These are phyloP conservation scores for Daedaleopsis sinensis DNA, from an alignment of 768 basidiomycete species.

Conservation along the genomic window DNA sequence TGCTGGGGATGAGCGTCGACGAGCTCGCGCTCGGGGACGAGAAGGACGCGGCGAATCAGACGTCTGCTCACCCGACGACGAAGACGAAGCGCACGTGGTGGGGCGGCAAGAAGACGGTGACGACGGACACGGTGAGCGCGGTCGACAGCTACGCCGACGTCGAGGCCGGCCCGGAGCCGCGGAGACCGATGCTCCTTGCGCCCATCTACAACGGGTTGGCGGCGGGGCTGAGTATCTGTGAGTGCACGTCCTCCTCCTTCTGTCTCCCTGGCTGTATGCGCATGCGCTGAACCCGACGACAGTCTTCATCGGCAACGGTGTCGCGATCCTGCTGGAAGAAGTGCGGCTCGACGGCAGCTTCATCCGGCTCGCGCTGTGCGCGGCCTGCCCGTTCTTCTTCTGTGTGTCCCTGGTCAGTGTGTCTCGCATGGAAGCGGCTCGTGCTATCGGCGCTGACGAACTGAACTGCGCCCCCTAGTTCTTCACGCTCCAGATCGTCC, in stretches of 20 bases:
- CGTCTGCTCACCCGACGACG: conserved; percentile 10
- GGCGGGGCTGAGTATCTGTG: conserved; percentile 35
- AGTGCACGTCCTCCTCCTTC: conserved; percentile 7
- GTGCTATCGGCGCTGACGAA: neutral
- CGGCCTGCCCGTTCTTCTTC: conserved; percentile 44
- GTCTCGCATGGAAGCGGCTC: neutral
- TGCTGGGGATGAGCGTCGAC: conserved; percentile 23
- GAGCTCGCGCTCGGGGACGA: conserved; percentile 25
- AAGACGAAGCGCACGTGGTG: conserved; percentile 53
- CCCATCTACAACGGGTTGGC: conserved; percentile 40
- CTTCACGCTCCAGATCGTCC: conserved; percentile 47
- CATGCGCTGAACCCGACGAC: conserved; percentile 28
- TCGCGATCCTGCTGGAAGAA: conserved; percentile 61
- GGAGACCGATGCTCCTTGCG: conserved; percentile 40
- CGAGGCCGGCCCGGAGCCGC: conserved; percentile 33
- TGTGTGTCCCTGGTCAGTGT: conserved; percentile 46
- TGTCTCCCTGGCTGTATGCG: neutral
- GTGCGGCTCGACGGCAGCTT: conserved; percentile 50
- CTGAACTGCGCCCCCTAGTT: conserved; percentile 13
- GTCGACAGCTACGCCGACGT: conserved; percentile 27
- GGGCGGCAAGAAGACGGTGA: conserved; percentile 51
- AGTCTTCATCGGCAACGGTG: conserved; percentile 66
- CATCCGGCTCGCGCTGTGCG: conserved; percentile 46
- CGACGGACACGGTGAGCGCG: conserved; percentile 21
- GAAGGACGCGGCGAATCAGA: conserved; percentile 20